A percentile compares a stretch with the other conserved stretches of the same genome.
Conservation (phyloP, 768 basidiomycete species). For the Ephemerocybe angulata region DNA sequence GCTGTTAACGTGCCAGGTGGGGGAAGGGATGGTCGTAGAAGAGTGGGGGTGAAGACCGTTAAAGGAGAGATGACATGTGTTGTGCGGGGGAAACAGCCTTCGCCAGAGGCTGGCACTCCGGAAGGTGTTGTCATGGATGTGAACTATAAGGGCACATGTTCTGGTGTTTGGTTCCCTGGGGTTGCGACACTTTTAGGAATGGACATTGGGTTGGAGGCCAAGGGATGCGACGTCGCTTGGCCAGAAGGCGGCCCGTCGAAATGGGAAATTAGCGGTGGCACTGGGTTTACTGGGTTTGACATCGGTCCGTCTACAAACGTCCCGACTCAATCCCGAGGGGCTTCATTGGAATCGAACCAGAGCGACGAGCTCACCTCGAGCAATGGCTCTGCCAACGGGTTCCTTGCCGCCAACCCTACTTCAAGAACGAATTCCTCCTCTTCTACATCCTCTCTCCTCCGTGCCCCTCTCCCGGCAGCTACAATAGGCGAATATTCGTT, state of each 20-base stretch:
- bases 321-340: constrained; percentile 37
- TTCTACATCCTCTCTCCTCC: constrained; percentile 63
- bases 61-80: constrained; percentile 64
- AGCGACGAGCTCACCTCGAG: not conserved
- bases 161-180: constrained; percentile 77
- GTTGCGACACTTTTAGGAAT: constrained; percentile 78
- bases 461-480: constrained; percentile 67
- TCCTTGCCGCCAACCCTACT: constrained; percentile 8
- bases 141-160: constrained; percentile 70
- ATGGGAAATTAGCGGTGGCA: constrained; percentile 63
- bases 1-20: constrained; percentile 40
- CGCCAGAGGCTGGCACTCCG: constrained; percentile 30
- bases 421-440: constrained; percentile 24
- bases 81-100: constrained; percentile 48
- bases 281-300: constrained; percentile 72
- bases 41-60: constrained; percentile 67
- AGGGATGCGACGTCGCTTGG: constrained; percentile 70
- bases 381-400: constrained; percentile 1
- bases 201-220: constrained; percentile 67
- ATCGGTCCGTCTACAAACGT: constrained; percentile 39
- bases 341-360: constrained; percentile 43
- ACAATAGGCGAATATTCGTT: constrained; percentile 73
- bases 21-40: constrained; percentile 50
- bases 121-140: constrained; percentile 63
- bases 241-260: constrained; percentile 42